Evolutionary conservation across 495 filamentous ascomycete genomes (phyloP).

Genomic region (Podospora appendiculata): DNA sequence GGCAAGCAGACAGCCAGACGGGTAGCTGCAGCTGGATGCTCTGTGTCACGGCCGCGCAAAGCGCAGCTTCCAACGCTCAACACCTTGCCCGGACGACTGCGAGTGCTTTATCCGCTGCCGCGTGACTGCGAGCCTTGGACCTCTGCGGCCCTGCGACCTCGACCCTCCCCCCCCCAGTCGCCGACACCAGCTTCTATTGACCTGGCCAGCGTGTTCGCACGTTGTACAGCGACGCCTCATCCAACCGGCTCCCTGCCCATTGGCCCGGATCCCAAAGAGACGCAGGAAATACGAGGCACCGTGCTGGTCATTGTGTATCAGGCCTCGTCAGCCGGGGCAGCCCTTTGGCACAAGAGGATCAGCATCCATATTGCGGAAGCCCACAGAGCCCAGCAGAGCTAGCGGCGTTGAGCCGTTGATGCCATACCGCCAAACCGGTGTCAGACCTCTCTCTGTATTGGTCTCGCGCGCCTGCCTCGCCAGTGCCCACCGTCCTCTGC

Average conservation of each 20-base stretch:
- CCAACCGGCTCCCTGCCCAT: conserved; percentile 37
- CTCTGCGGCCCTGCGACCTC: conserved; percentile 18
- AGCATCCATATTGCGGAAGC: conserved; percentile 23
- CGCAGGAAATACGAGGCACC: conserved; percentile 27
- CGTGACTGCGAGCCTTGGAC: conserved; percentile 30
- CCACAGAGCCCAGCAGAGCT: conserved; percentile 10
- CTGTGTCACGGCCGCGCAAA: conserved; percentile 21
- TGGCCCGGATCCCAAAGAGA: conserved; percentile 17
- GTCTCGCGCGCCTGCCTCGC: conserved; percentile 9
- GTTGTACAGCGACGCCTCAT: conserved; percentile 38
- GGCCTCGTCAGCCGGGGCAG: conserved; percentile 23
- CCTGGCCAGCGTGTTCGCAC: conserved; percentile 27
- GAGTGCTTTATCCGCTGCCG: conserved; percentile 40
- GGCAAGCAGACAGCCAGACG: conserved; percentile 7
- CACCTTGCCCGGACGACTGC: conserved; percentile 7
- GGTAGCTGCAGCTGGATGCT: conserved; percentile 25
- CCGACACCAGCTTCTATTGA: conserved; percentile 27
- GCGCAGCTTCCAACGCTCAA: conserved; percentile 14
- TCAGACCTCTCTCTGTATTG: neutral
- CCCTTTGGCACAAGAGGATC: conserved; percentile 13
- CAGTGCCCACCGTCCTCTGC: conserved; percentile 7
- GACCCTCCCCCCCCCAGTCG: conserved; percentile 18
- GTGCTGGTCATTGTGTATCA: conserved; percentile 24
- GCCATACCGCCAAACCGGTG: conserved; percentile 6
- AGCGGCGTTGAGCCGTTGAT: conserved; percentile 5